A percentile compares a stretch with the other conserved stretches of the same genome.
phyloP scores from a whole-genome alignment of 176 grass and related monocot species.

The Poa pratensis region DNA sequence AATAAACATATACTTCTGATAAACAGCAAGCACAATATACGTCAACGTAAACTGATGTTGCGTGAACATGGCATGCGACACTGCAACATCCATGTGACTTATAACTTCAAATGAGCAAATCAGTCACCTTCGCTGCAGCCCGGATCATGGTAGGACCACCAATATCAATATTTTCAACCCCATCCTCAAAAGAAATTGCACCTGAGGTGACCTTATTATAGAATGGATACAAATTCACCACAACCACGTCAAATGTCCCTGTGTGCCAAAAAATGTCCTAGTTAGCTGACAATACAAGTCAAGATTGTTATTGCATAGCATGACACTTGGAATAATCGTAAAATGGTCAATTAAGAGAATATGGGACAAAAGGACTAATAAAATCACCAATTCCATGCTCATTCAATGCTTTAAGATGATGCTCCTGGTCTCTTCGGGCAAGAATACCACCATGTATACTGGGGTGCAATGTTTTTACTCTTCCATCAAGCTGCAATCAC shows the following conservation, averaged over 20 bases:
- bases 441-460: conserved; percentile 98
- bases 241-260: conserved; percentile 97
- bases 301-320: neutral
- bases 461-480: conserved; percentile 96
- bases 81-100: neutral
- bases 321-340: neutral
- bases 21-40: neutral
- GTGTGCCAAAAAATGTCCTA: neutral
- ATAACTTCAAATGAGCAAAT: conserved; percentile 25
- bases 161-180: conserved; percentile 97
- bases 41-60: conserved; percentile 3
- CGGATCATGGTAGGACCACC: conserved; percentile 93
- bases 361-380: neutral
- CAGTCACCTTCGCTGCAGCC: conserved; percentile 82
- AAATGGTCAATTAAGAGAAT: neutral
- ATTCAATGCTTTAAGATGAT: conserved; percentile 82
- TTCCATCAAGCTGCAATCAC: conserved; percentile 50
- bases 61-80: neutral
- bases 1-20: neutral
- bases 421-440: conserved; percentile 80
- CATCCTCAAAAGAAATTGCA: conserved; percentile 85
- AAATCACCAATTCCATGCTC: conserved; percentile 76
- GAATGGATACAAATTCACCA: conserved; percentile 96
- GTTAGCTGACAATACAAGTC: conserved; percentile 15
- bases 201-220: conserved; percentile 88